Percentiles rank a stretch among this genome's conserved stretches.
Conservation (phyloP, 2,329 filamentous ascomycete genomes). For the Sarocladium brachiariae region DNA sequence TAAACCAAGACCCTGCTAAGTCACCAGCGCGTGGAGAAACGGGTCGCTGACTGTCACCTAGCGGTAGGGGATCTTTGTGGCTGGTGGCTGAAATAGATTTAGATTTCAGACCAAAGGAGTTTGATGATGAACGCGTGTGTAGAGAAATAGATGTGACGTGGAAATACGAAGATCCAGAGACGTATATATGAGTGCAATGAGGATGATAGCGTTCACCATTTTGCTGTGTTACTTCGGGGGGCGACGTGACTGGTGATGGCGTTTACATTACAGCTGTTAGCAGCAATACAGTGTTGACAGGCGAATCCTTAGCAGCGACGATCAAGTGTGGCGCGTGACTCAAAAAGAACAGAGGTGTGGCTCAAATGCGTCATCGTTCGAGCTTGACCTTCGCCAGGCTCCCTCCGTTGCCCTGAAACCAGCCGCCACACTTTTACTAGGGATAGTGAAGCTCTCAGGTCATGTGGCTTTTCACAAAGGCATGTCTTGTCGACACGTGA, state of each 20-base stretch:
- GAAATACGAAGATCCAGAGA: background rate
- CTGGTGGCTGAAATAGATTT: background rate
- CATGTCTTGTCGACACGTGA: too few relatives aligned
- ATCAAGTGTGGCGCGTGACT: constrained; percentile 8
- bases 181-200: too few relatives aligned
- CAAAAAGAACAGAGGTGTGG: constrained; percentile 1
- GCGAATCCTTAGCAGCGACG: constrained; percentile 5
- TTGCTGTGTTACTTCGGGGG: too few relatives aligned
- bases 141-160: background rate
- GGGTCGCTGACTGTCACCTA: background rate
- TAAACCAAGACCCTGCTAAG: constrained; percentile 4
- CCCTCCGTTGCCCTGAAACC: background rate
- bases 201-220: too few relatives aligned
- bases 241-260: too few relatives aligned
- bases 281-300: background rate
- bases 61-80: constrained; percentile 2
- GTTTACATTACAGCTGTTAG: constrained; percentile 1
- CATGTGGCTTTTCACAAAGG: too few relatives aligned
- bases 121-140: background rate
- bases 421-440: background rate
- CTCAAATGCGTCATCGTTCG: constrained; percentile 8
- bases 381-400: background rate
- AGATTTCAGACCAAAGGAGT: too few relatives aligned
- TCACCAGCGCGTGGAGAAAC: background rate
- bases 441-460: background rate